A percentile compares a stretch with the other conserved stretches of the same genome.
These are phyloP conservation scores for Adansonia grandidieri DNA, from an alignment of 441 rosid species.

Conservation along the genomic window DNA sequence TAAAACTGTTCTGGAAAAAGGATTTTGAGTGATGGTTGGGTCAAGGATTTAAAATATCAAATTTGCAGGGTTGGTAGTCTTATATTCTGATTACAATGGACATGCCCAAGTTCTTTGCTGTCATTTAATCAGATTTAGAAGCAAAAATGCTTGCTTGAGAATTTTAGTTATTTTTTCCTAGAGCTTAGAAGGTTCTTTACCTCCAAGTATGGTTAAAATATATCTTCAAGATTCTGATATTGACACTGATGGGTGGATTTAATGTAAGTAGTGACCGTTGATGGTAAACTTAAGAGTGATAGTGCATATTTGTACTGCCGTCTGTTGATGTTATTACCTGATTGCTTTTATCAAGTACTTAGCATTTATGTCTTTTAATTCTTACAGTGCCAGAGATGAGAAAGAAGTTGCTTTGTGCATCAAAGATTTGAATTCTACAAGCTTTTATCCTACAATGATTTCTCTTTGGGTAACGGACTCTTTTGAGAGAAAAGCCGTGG, in stretches of 20 bases:
- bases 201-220: not conserved
- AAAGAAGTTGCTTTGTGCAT: slow-evolving; percentile 86
- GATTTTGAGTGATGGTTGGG: not conserved
- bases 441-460: slow-evolving; percentile 88
- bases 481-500: slow-evolving; percentile 90
- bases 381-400: slow-evolving; percentile 88
- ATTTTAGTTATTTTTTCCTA: not conserved
- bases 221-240: not conserved
- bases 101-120: not conserved
- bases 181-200: not conserved
- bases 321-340: not conserved
- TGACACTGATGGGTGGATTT: not conserved
- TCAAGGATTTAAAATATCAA: too few species aligned
- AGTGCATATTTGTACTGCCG: not conserved
- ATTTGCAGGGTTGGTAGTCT: too few species aligned
- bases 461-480: slow-evolving; percentile 94
- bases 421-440: slow-evolving; percentile 76
- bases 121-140: not conserved
- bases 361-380: not conserved
- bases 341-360: not conserved
- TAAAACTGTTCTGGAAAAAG: not conserved
- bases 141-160: not conserved
- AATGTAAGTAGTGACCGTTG: not conserved
- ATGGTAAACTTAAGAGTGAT: not conserved
- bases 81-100: too few species aligned